Conservation (phyloP, 108 stramenopile species). For the Seminavis robusta region DNA sequence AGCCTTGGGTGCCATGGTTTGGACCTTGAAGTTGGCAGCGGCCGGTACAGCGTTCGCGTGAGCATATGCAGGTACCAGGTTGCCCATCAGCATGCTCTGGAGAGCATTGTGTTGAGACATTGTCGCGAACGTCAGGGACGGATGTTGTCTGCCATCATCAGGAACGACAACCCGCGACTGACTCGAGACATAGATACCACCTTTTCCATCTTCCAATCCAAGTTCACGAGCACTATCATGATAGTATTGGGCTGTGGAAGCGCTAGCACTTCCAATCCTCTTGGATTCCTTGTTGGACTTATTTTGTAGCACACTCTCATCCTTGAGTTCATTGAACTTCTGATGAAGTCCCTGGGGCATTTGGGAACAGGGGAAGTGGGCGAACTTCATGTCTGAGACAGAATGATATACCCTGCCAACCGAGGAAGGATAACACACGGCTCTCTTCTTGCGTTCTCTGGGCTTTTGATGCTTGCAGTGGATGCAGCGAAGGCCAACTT, state of each 20-base stretch:
- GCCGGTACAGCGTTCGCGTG: too few species aligned
- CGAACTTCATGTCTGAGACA: conserved; percentile 65
- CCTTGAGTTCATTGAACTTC: conserved; percentile 31
- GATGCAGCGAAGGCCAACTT: conserved; percentile 64
- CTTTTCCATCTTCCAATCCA: conserved; percentile 40
- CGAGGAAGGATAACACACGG: conserved; percentile 47
- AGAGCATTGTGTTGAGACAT: not conserved
- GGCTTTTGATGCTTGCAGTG: conserved; percentile 36
- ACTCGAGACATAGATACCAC: conserved; percentile 33
- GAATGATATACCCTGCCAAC: conserved; percentile 53
- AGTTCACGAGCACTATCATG: conserved; percentile 35
- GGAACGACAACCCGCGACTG: too few species aligned
- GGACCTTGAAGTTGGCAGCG: too few species aligned
- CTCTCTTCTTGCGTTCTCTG: conserved; percentile 39
- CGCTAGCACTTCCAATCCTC: conserved; percentile 7
- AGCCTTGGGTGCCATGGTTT: too few species aligned
- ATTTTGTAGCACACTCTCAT: conserved; percentile 1
- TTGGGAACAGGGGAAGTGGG: conserved; percentile 43
- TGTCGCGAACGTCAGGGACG: not conserved
- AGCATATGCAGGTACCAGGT: too few species aligned
- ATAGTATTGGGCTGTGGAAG: conserved; percentile 58
- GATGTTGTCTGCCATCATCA: not conserved
- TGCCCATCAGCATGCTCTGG: not conserved
- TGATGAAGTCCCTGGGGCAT: conserved; percentile 27
- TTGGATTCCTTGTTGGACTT: conserved; percentile 2